Conservation (phyloP, 2,329 filamentous ascomycete genomes). For the Fusarium fujikuroi region DNA sequence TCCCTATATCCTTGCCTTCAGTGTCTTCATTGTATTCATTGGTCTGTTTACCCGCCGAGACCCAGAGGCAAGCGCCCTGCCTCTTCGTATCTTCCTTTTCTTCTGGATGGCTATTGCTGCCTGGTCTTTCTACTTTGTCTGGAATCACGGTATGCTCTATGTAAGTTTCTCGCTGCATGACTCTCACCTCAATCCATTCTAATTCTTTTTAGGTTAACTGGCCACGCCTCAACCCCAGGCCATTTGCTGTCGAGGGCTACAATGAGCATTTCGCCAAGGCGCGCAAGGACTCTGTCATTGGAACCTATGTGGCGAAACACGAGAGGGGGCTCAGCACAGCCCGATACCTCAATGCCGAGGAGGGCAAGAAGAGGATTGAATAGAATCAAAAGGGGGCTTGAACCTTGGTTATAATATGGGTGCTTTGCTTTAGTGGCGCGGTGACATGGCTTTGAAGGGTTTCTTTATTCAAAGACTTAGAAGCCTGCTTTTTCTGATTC, state of each 20-base stretch:
- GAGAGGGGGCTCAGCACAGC: slow-evolving; percentile 87
- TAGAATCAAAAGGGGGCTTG: slow-evolving; percentile 52
- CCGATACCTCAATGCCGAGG: slow-evolving; percentile 85
- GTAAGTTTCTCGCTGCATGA: slow-evolving; percentile 67
- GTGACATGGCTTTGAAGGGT: slow-evolving; percentile 10
- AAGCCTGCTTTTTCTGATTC: slow-evolving; percentile 11
- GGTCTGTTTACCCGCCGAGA: slow-evolving; percentile 77
- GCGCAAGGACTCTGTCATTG: slow-evolving; percentile 83
- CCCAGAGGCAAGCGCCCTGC: slow-evolving; percentile 80
- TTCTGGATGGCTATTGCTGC: slow-evolving; percentile 77
- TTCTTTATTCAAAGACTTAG: slow-evolving; percentile 12
- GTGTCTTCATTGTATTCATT: slow-evolving; percentile 83
- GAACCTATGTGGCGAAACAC: slow-evolving; percentile 74
- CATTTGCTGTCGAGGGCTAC: slow-evolving; percentile 88
- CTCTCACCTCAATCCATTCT: slow-evolving; percentile 7
- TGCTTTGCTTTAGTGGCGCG: slow-evolving; percentile 19
- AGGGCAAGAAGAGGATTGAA: slow-evolving; percentile 98
- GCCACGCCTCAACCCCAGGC: slow-evolving; percentile 93
- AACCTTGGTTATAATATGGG: slow-evolving; percentile 11
- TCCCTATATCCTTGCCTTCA: slow-evolving; percentile 88
- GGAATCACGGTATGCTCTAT: slow-evolving; percentile 88
- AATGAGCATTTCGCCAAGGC: slow-evolving; percentile 87
- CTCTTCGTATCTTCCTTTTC: slow-evolving; percentile 82
- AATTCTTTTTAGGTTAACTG: slow-evolving; percentile 81
- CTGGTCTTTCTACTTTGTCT: slow-evolving; percentile 82